These are phyloP conservation scores for Ormosia emarginata DNA, from an alignment of 306 rosid genomes.

Conservation along the genomic window DNA sequence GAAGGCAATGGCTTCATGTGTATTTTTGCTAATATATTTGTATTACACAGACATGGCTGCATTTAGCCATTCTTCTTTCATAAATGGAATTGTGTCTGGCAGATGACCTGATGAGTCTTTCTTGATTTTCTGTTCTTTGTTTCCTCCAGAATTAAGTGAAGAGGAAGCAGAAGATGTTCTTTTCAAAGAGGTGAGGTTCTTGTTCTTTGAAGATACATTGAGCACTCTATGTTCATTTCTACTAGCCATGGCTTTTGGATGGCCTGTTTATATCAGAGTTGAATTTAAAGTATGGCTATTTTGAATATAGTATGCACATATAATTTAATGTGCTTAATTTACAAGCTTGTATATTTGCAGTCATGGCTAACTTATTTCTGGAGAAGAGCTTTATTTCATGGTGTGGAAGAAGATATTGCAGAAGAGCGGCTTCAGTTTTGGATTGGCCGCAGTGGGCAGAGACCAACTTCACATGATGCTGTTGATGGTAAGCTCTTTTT, in stretches of 20 bases:
- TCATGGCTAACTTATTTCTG: slow-evolving; percentile 93
- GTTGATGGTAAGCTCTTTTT: slow-evolving; percentile 71
- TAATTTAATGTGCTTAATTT: background rate
- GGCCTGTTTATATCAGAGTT: background rate
- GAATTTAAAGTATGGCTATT: background rate
- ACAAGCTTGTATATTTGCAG: slow-evolving; percentile 33
- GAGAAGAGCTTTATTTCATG: slow-evolving; percentile 89
- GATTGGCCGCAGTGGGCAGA: slow-evolving; percentile 70
- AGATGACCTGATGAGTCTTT: slow-evolving; percentile 19
- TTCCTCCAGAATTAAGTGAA: slow-evolving; percentile 78
- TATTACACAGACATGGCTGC: background rate
- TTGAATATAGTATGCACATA: background rate
- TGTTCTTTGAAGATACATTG: slow-evolving; percentile 8
- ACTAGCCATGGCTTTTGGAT: slow-evolving; percentile 1
- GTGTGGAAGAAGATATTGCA: slow-evolving; percentile 88
- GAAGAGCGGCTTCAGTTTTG: slow-evolving; percentile 87
- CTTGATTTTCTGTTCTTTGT: slow-evolving; percentile 18
- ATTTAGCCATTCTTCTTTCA: slow-evolving; percentile 7
- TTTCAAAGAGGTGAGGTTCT: slow-evolving; percentile 80
- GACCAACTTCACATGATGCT: slow-evolving; percentile 90
- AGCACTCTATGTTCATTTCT: background rate
- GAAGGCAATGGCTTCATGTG: background rate
- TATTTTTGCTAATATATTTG: background rate
- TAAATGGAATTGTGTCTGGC: background rate
- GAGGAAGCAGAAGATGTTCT: slow-evolving; percentile 86